Conservation (phyloP, 2,329 filamentous ascomycete genomes). For the Epichloe baconii region DNA sequence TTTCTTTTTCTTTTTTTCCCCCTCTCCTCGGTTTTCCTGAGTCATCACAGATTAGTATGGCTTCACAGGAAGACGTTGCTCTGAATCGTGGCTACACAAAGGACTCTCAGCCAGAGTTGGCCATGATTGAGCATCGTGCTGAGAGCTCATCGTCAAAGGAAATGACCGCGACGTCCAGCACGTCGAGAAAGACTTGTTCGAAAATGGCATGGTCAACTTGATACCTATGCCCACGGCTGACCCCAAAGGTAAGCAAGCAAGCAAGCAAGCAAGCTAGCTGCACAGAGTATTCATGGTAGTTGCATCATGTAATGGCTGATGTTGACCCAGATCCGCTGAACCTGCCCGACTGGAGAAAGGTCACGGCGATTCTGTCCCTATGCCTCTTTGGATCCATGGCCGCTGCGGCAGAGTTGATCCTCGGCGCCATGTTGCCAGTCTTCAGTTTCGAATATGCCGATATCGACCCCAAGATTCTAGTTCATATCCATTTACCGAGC, state of each 20-base stretch:
- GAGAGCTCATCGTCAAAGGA: background rate
- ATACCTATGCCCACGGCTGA: slow-evolving; percentile 3
- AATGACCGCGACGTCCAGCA: background rate
- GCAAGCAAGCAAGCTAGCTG: background rate
- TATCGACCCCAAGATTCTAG: background rate
- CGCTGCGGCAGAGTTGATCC: background rate
- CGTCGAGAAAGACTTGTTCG: background rate
- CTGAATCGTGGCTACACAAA: background rate
- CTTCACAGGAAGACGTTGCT: background rate
- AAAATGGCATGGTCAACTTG: slow-evolving; percentile 1
- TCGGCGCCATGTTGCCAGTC: slow-evolving; percentile 1
- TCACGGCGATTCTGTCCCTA: background rate
- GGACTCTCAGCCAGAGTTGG: background rate
- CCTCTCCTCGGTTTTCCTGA: background rate
- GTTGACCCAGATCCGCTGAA: background rate
- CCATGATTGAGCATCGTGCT: background rate
- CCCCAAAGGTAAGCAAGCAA: background rate
- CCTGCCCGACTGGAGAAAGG: slow-evolving; percentile 1
- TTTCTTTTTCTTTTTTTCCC: accelerated
- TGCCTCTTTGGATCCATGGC: slow-evolving; percentile 4
- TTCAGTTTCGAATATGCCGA: slow-evolving; percentile 3
- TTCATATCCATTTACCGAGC: background rate
- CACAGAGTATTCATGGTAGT: background rate
- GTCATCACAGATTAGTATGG: background rate
- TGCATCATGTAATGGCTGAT: background rate